Conservation (phyloP, 192 early-diverging fungal genomes). For the Phlyctochytrium planicorne region DNA sequence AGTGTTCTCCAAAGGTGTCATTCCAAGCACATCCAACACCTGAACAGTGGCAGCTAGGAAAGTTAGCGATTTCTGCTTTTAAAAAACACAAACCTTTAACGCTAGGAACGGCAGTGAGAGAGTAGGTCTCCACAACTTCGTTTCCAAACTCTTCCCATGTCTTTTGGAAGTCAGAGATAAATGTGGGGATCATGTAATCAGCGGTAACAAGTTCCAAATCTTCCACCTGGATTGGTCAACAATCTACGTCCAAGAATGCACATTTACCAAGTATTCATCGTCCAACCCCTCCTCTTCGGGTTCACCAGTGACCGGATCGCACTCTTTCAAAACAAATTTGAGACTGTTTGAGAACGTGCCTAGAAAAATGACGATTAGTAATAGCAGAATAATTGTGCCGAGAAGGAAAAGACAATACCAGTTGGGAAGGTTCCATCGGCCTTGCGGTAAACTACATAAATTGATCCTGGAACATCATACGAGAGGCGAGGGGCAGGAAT, state of each 20-base stretch:
- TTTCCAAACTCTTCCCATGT: constrained; percentile 78
- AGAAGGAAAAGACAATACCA: constrained; percentile 34
- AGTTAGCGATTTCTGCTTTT: not conserved
- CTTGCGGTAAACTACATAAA: constrained; percentile 86
- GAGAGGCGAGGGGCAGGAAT: constrained; percentile 75
- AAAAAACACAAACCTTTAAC: constrained; percentile 59
- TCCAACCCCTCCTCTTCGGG: constrained; percentile 87
- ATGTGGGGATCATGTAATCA: constrained; percentile 90
- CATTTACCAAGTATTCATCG: constrained; percentile 79
- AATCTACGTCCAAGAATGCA: not conserved
- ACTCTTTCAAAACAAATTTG: constrained; percentile 91
- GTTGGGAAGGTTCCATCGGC: constrained; percentile 54
- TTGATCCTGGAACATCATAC: constrained; percentile 72
- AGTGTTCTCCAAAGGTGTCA: constrained; percentile 79
- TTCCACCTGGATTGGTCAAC: constrained; percentile 78
- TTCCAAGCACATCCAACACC: constrained; percentile 80
- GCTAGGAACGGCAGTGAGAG: constrained; percentile 73
- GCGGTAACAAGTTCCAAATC: constrained; percentile 77
- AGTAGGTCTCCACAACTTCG: constrained; percentile 86
- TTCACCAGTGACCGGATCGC: constrained; percentile 90
- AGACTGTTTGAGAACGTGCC: constrained; percentile 83
- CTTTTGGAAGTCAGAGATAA: constrained; percentile 72
- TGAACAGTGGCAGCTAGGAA: constrained; percentile 60
- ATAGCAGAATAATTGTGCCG: too few species aligned
- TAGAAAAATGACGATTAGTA: constrained; percentile 16